Base-by-base conservation (phyloP, 495 filamentous ascomycete species). In the Patellaria atrata region DNA sequence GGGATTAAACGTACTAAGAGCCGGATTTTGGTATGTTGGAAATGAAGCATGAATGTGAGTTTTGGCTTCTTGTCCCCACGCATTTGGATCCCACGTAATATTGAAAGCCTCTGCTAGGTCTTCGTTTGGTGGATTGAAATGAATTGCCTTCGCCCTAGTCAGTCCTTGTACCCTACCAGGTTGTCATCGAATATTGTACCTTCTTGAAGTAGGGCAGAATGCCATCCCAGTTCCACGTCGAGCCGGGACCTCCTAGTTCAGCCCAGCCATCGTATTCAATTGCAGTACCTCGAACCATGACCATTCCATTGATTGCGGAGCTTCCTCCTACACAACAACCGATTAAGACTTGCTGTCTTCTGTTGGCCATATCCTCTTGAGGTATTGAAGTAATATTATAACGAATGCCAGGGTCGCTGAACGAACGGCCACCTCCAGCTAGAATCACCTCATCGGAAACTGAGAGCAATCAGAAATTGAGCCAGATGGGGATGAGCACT, bases 171-270 rank as follows among this genome's bases (percentile, higher is more conserved):
- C n/a, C n/a, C n/a, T n/a, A n/a, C n/a, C n/a, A n/a, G n/a, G n/a
- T n/a, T n/a, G n/a, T n/a, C n/a, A n/a, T n/a, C n/a, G n/a, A n/a
- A n/a, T n/a, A n/a, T 31, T 8, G 10, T 21, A 35, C 28, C 23
- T 44, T 44, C 19, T 33, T 33, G 21, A 44, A 44, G 19, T 44
- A 44, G 5, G 41, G 41, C n/a, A 32, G 30, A 21, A 44, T 14
- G 12, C 35, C 41, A 8, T 33, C 29, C 35, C 35, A 44, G 10
- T 19, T 28, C 41, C 41, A 44, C 11, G n/a, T n/a, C n/a, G n/a
- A n/a, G n/a, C 41, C 41, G 11, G 27, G 23, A 5, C 22, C 21
- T n/a, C 35, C 15, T 26, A 44, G 22, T n/a, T 39, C 13, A 5
- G 27, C 35, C 41, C 41, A 44, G 16, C 23, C 29, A 39, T 44